Evolutionary conservation across 192 early-diverging fungal species (phyloP), one percentile per base, ranked within the genome.

Genomic region (Funneliformis mosseae): DNA sequence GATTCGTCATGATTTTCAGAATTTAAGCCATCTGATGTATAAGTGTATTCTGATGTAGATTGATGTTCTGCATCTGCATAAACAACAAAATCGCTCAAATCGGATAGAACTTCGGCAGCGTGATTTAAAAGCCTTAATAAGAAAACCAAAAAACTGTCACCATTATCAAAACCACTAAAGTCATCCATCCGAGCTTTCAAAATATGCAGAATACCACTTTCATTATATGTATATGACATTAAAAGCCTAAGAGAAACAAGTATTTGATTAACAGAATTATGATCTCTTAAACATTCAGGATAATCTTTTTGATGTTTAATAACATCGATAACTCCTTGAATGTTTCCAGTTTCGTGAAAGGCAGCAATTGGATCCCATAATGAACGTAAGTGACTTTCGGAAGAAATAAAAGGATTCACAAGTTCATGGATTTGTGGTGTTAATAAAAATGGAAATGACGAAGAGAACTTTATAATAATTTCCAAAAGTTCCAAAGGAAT

Each of bases 221-320:
- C 80, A 18, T 63, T 50, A 41, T 81, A 81, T 33, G 80, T 76
- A 66, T 81, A 77, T 11, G 45, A 64, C 14, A 81, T 46, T 16
- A 81, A 59, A 45, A 81, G 59, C 10, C 61, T 39, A 50, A 81
- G 60, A 39, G 75, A 55, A 41, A 81, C 38, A 5, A 81, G 43
- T 4, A 78, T 48, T 61, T 81, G 73, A 38, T 74, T 68, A 46
- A 81, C 80, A 59, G 63, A 33, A 66, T 78, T 63, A 10, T 68
- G 63, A 46, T 81, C 80, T 77, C 76, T 59, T 46, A 81, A 64
- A 64, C 73, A 81, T 75, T 81, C 80, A 4, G 80, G 73, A 75
- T 81, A 81, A 64, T 77, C 68, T 21, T 81, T 81, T 48, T 81
- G 73, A 46, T 81, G 73, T n/a, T 81, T 74, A 27, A 81, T 77